Evolutionary conservation across 2,329 filamentous ascomycete genomes (phyloP), one percentile per base, ranked within the genome.

Genomic region (Chaetomiaceae sp.): DNA sequence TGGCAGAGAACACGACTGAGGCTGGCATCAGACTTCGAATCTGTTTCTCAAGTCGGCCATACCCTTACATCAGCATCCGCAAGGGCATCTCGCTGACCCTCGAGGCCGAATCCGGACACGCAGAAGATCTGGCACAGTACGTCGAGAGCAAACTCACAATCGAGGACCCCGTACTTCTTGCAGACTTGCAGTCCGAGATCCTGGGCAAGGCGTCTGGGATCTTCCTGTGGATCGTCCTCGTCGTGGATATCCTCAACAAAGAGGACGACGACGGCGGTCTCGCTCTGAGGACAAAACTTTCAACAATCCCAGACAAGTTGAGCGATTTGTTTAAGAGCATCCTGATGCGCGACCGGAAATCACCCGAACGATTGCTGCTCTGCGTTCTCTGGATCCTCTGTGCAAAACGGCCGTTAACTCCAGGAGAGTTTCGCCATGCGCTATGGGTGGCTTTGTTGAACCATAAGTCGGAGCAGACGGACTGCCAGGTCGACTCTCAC

Each of bases 331-430:
- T 83, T 46, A 63, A 60, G 3, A 59, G 74, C 10, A 72, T 80
- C 0, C 40, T 81, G 18, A 37, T 14, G 17, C 42, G 42, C 18
- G 42, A 44, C 11, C 9, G 9, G 12, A 6, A 22, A 6, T 18
- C 75, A 6, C 60, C 61, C 40, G 58, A 69, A 0, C 60, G 67
- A 0, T 49, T 79, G 0, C 38, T 67, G 6, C 17, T 0, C 49
- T 76, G 68, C 26, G 47, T 82, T 2, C 66, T 72, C 14, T 81
- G 73, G 73, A 62, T 81, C 0, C 60, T 81, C 0, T 78, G 67
- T n/a, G 65, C 77, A 1, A 60, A 58, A 9, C 52, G 60, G 0
- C 70, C 74, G 0, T 44, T 80, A 0, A 60, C 29, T 0, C 67
- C 47, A 3, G 36, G 38, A 10, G 29, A 56, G 36, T 12, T 54